Percentiles rank a stretch among this genome's conserved stretches.
These are phyloP conservation scores for Barnettozyma sp. DNA, from an alignment of 805 yeast species.

Conservation along the genomic window DNA sequence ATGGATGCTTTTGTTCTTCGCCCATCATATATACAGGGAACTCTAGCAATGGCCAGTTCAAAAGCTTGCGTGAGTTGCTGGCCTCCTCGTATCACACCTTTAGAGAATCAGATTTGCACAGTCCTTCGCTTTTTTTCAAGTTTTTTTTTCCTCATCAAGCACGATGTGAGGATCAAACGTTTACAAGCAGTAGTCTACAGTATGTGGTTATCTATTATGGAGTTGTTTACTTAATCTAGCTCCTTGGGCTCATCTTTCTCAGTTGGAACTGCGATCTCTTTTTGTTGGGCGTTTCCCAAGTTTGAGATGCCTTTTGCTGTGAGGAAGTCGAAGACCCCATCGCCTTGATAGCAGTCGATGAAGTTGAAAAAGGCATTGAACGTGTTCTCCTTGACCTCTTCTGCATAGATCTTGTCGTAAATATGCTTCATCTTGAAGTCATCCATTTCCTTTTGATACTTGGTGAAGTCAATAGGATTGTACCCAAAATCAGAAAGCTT, in stretches of 20 bases:
- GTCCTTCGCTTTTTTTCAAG: no score
- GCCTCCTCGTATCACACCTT: no score
- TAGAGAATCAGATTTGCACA: no score
- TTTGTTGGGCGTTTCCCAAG: conserved; percentile 12
- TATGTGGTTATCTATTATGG: no score
- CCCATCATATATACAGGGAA: neutral
- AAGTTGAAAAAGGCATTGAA: conserved; percentile 88
- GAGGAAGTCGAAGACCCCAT: conserved; percentile 37
- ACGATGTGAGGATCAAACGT: no score
- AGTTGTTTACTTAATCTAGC: no score
- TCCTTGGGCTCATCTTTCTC: conserved; percentile 13
- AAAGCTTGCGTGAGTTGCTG: no score
- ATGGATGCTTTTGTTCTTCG: conserved; percentile 3
- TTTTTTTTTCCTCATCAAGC: no score
- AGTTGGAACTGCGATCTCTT: conserved; percentile 21
- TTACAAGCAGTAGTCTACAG: no score
- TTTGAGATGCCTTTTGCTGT: conserved; percentile 36
- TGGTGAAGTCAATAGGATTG: conserved; percentile 61
- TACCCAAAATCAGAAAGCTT: conserved; percentile 71
- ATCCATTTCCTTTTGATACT: conserved; percentile 64
- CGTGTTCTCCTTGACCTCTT: conserved; percentile 81
- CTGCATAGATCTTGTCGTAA: conserved; percentile 86
- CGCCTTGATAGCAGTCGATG: conserved; percentile 73
- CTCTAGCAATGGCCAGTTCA: no score
- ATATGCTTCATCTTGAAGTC: conserved; percentile 82